Percentiles rank a stretch among this genome's conserved stretches.
Evolutionary conservation across 1,284 basidiomycete species (phyloP).

Genomic region (Agroathelia rolfsii): DNA sequence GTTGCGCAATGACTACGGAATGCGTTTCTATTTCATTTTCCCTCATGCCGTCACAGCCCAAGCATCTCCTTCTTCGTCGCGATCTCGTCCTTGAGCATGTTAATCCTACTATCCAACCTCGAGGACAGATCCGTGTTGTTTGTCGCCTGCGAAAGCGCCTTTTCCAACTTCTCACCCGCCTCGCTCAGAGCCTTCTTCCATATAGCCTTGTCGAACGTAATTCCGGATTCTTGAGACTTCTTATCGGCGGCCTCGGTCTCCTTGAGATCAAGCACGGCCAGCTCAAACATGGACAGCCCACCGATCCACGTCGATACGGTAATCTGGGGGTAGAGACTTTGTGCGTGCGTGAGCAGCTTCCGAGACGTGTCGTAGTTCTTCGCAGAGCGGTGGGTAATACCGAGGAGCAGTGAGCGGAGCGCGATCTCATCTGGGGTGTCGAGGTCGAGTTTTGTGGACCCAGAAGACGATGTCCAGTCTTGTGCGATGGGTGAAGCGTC

Average conservation of each 20-base stretch:
- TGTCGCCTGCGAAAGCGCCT: conserved; percentile 38
- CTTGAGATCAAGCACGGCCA: conserved; percentile 55
- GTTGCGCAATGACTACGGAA: no score
- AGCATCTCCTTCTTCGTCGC: conserved; percentile 41
- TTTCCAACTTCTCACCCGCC: conserved; percentile 41
- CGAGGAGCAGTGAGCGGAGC: conserved; percentile 55
- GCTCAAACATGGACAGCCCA: conserved; percentile 56
- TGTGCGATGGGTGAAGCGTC: conserved; percentile 16
- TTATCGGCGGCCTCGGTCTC: conserved; percentile 29
- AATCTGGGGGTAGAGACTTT: conserved; percentile 26
- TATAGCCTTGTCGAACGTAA: conserved; percentile 16
- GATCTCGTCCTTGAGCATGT: conserved; percentile 65
- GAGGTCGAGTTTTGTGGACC: conserved; percentile 26
- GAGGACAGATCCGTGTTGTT: conserved; percentile 53
- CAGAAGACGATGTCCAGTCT: conserved; percentile 2
- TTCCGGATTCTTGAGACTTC: conserved; percentile 9
- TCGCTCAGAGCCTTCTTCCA: conserved; percentile 41
- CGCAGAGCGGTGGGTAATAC: conserved; percentile 51
- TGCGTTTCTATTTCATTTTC: no score
- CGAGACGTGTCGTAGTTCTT: conserved; percentile 35
- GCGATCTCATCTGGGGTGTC: conserved; percentile 66
- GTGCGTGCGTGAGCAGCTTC: conserved; percentile 40
- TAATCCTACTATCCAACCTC: conserved; percentile 56
- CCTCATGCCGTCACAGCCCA: no score
- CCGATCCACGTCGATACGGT: conserved; percentile 55